Evolutionary conservation across 768 basidiomycete genomes (phyloP), one percentile per base, ranked within the genome.

Genomic region (Boletus bicolor): DNA sequence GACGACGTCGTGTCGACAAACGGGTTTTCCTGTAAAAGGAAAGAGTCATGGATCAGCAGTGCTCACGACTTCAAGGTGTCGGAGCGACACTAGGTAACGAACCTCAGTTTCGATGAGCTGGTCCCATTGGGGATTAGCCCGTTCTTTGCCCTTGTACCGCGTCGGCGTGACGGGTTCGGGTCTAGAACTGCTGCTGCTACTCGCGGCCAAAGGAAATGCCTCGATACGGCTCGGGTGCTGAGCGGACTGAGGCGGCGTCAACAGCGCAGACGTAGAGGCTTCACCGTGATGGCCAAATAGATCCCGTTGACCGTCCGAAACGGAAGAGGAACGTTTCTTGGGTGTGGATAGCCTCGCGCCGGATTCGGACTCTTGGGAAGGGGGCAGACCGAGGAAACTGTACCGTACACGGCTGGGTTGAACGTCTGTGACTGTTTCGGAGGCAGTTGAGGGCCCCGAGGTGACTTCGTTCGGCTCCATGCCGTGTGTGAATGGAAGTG

Each of bases 131-230:
- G 19, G 8, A 12, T 34, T 30, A 7, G 57, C 46, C 1, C 65
- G 60, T 51, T 56, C 57, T 44, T 72, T 71, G 12, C 68, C 69
- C 49, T 68, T 71, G 44, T 19, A 26, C 36, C 57, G 55, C 7
- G 68, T 70, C 3, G 64, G 68, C 21, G 62, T 69, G 45, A 44
- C 43, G 2, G 60, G 65, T 11, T 59, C 54, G 3, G 55, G 57
- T 35, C 41, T 53, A 1, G 42, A 24, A 19, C 9, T 44, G 4
- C 34, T 15, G 19, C 39, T 50, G 38, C 48, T 15, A 11, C 42
- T 49, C 0, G n/a, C 28, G 1, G 11, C 35, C 4, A 17, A 7
- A 7, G 4, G 3, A 19, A n/a, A 34, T 17, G 35, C 10, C 15
- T 57, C 52, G 2, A 15, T 10, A 19, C 32, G 51, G 37, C 11